Percentiles rank a stretch among this genome's conserved stretches.
phyloP scores from a whole-genome alignment of 1,284 basidiomycete species.

The Cryptococcus amylolentus region DNA sequence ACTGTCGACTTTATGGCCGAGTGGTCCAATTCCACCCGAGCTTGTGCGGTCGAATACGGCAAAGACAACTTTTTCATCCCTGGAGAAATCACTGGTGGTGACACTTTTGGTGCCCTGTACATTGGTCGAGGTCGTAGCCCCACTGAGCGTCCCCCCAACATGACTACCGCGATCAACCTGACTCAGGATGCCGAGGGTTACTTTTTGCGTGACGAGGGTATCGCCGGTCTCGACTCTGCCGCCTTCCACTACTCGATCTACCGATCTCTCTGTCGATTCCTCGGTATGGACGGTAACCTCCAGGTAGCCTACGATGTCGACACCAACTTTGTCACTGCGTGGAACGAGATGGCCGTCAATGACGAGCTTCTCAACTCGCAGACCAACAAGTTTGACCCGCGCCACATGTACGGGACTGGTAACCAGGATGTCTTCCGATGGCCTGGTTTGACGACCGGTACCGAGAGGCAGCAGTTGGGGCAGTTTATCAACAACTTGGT shows the following conservation, averaged over 20 bases:
- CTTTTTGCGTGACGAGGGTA: slow-evolving; percentile 67
- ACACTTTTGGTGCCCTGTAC: slow-evolving; percentile 81
- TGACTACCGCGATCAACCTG: slow-evolving; percentile 59
- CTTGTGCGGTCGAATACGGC: slow-evolving; percentile 65
- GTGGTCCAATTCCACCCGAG: slow-evolving; percentile 69
- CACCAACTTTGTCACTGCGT: slow-evolving; percentile 74
- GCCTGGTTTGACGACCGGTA: slow-evolving; percentile 79
- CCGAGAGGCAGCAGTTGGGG: slow-evolving; percentile 66
- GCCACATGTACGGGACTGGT: slow-evolving; percentile 81
- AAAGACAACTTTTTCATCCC: slow-evolving; percentile 85
- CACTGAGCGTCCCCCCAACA: slow-evolving; percentile 56
- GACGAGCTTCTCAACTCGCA: slow-evolving; percentile 78
- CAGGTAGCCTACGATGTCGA: slow-evolving; percentile 78
- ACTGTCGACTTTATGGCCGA: slow-evolving; percentile 71
- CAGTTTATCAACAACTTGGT: slow-evolving; percentile 73
- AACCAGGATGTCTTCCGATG: slow-evolving; percentile 93
- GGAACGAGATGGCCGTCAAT: slow-evolving; percentile 82
- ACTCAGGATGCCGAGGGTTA: slow-evolving; percentile 62
- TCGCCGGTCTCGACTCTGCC: slow-evolving; percentile 66
- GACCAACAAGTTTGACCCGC: slow-evolving; percentile 67
- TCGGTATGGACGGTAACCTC: slow-evolving; percentile 89
- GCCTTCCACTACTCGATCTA: slow-evolving; percentile 92
- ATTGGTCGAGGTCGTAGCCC: slow-evolving; percentile 80
- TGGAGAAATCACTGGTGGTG: slow-evolving; percentile 90
- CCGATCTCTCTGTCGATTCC: slow-evolving; percentile 72